Conservation (phyloP, 169 alveolate species). For the Plasmodium knowlesi region DNA sequence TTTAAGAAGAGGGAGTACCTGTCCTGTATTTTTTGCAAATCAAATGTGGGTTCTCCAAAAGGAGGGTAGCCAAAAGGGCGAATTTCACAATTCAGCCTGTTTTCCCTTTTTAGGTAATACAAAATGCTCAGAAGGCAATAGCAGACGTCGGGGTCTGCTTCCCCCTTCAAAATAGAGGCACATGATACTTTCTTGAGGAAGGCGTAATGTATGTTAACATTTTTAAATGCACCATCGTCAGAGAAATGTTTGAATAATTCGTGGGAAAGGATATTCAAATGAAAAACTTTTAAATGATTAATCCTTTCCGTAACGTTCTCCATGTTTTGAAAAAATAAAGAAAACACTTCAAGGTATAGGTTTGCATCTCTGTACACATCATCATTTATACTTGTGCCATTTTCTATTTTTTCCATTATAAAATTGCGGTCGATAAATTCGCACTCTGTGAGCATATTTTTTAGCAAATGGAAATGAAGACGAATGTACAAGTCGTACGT, state of each 20-base stretch:
- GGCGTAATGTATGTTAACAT: constrained; percentile 21
- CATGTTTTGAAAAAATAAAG: constrained; percentile 29
- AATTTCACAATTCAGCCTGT: not conserved
- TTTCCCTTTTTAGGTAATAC: constrained; percentile 9
- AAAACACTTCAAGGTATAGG: constrained; percentile 11
- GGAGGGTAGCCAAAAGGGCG: constrained; percentile 4
- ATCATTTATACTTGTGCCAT: constrained; percentile 20
- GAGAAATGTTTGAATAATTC: constrained; percentile 23
- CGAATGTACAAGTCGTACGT: constrained; percentile 38
- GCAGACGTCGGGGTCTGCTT: not conserved
- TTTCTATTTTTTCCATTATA: constrained; percentile 25
- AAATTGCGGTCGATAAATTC: constrained; percentile 7
- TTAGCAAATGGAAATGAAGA: constrained; percentile 25
- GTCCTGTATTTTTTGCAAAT: constrained; percentile 7
- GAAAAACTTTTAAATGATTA: constrained; percentile 31
- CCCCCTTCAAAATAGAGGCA: constrained; percentile 16
- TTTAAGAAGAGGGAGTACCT: constrained; percentile 25
- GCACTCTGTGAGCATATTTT: constrained; percentile 44
- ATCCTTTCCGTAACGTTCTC: not conserved
- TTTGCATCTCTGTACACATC: constrained; percentile 20
- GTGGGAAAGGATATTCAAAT: constrained; percentile 30
- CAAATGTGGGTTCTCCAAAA: not conserved
- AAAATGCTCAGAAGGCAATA: constrained; percentile 12
- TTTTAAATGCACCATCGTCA: not conserved
- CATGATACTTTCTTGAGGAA: constrained; percentile 23